Base-by-base conservation (phyloP, 1,284 basidiomycete genomes). In the Trichosporon sp. region DNA sequence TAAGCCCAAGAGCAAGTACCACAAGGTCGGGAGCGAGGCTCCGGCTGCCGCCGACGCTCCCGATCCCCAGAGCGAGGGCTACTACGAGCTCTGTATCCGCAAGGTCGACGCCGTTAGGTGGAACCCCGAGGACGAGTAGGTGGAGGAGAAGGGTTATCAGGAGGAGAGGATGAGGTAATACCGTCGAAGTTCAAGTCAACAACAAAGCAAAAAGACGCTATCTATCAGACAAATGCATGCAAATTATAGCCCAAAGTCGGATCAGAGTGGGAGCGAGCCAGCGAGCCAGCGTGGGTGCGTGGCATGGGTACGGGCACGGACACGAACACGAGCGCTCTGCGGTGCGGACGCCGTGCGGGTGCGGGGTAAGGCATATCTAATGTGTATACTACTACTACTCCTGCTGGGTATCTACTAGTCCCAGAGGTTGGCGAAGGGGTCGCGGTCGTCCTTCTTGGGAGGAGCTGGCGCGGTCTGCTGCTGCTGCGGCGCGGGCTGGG, bases 81-180 rank as follows among this genome's bases (percentile, higher is more conserved):
- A 79, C 67, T 83, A 79, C 65, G 82, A 83, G 71, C 69, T 83
- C 16, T 80, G 80, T 52, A 63, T 83, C 9, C 73, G 78, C 60
- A 74, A 72, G 40, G 79, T 82, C 10, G 71, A 79, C 60, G 80
- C 78, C 9, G 76, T 80, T 37, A 73, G 70, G 46, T 75, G 72
- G 65, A 75, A 80, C 63, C 73, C 77, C 5, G 77, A 76, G 70
- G 31, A 44, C 29, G 75, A 75, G 25, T 65, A 52, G 31, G 21
- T 23, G 2, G 16, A 6, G n/a, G n/a, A n/a, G n/a, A n/a, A n/a
- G n/a, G n/a, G n/a, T n/a, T n/a, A n/a, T n/a, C n/a, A n/a, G n/a
- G n/a, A n/a, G n/a, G n/a, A n/a, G n/a, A n/a, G n/a, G n/a, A n/a
- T n/a, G n/a, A n/a, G n/a, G n/a, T n/a, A n/a, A n/a, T n/a, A n/a